These are phyloP conservation scores for Botryosphaeria agaves DNA, from an alignment of 2,329 filamentous ascomycete species.

Conservation along the genomic window DNA sequence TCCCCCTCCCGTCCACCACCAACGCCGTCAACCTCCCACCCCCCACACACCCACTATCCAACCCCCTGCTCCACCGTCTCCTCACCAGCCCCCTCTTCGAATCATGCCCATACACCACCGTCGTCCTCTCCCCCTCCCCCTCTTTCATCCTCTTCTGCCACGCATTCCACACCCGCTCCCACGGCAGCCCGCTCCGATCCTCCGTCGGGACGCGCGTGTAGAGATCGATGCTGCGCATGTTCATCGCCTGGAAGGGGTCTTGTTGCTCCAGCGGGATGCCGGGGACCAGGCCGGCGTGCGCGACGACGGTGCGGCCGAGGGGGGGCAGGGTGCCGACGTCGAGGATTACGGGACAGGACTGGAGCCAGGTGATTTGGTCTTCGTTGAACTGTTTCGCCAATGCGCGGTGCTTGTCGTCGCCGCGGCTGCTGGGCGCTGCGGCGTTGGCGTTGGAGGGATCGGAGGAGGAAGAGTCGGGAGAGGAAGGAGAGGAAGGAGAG, in stretches of 20 bases:
- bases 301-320: conserved; percentile 38
- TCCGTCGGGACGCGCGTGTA: conserved; percentile 40
- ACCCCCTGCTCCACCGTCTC: conserved; percentile 57
- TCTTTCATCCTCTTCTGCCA: conserved; percentile 8
- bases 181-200: conserved; percentile 38
- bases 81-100: conserved; percentile 52
- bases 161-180: conserved; percentile 36
- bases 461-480: conserved; percentile 15
- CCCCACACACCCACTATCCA: conserved; percentile 69
- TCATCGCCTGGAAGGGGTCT: conserved; percentile 73
- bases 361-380: conserved; percentile 14
- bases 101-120: conserved; percentile 81
- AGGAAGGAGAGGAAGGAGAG: conserved; percentile 9
- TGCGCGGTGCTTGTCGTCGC: conserved; percentile 8
- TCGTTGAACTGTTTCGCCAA: conserved; percentile 11
- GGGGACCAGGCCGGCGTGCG: conserved; percentile 75
- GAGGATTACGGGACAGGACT: conserved; percentile 17
- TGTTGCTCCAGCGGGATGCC: conserved; percentile 51
- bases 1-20: conserved; percentile 43
- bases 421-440: background rate
- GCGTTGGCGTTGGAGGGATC: conserved; percentile 5
- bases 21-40: conserved; percentile 63
- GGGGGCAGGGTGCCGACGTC: conserved; percentile 12
- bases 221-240: conserved; percentile 66
- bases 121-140: conserved; percentile 28